phyloP scores from a whole-genome alignment of 2,329 filamentous ascomycete species.

The Colletotrichum liriopes region DNA sequence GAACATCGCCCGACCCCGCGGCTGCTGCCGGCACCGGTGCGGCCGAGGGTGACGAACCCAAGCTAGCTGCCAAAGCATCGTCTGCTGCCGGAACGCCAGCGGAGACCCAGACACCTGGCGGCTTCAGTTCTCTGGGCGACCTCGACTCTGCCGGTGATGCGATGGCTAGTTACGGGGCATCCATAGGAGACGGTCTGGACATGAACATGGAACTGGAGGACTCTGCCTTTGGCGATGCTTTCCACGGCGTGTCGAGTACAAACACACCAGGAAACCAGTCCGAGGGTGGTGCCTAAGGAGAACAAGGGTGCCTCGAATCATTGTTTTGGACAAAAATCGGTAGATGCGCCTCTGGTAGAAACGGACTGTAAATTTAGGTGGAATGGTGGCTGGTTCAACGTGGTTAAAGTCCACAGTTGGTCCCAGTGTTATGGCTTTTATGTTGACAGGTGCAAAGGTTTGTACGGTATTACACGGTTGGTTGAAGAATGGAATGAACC shows the following conservation, averaged over 20 bases:
- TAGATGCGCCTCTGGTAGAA: neutral
- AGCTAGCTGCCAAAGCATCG: slow-evolving; percentile 36
- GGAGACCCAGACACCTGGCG: slow-evolving; percentile 52
- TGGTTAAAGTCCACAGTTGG: neutral
- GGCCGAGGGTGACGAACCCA: slow-evolving; percentile 20
- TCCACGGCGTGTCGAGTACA: slow-evolving; percentile 73
- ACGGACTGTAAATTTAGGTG: slow-evolving; percentile 16
- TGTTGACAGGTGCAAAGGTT: slow-evolving; percentile 2
- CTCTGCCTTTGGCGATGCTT: slow-evolving; percentile 87
- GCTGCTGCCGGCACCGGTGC: slow-evolving; percentile 43
- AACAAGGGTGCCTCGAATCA: neutral
- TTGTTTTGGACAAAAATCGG: neutral
- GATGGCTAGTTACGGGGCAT: slow-evolving; percentile 71
- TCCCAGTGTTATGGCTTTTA: neutral
- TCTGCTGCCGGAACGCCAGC: slow-evolving; percentile 64
- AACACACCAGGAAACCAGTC: slow-evolving; percentile 53
- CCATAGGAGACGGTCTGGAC: slow-evolving; percentile 71
- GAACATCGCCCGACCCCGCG: slow-evolving; percentile 59
- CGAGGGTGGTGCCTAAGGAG: slow-evolving; percentile 39
- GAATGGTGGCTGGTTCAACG: neutral
- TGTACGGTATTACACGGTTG: slow-evolving; percentile 25
- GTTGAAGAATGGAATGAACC: slow-evolving; percentile 16
- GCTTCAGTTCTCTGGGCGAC: slow-evolving; percentile 75
- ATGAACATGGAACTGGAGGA: slow-evolving; percentile 81
- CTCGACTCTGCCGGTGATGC: slow-evolving; percentile 82